These are phyloP conservation scores for Mycogone perniciosa DNA, from an alignment of 2,329 filamentous ascomycete genomes.

Conservation along the genomic window DNA sequence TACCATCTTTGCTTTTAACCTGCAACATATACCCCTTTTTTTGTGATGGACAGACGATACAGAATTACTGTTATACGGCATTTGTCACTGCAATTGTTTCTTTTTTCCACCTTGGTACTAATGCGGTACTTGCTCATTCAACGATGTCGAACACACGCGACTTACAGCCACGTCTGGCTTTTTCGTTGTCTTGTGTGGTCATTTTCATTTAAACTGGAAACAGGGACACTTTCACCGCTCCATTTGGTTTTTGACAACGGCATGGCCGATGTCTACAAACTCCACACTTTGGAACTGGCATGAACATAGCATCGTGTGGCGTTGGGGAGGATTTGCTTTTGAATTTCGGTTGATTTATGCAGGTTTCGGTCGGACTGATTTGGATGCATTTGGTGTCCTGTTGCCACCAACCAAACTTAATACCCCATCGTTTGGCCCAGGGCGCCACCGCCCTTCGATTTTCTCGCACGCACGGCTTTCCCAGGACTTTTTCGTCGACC, in stretches of 20 bases:
- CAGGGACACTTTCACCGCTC: slow-evolving; percentile 5
- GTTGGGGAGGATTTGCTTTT: slow-evolving; percentile 23
- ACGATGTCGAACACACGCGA: background rate
- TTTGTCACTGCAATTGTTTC: no score
- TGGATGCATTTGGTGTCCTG: slow-evolving; percentile 3
- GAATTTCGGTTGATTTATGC: background rate
- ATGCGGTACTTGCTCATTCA: background rate
- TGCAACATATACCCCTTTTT: background rate
- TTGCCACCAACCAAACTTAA: slow-evolving; percentile 5
- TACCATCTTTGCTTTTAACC: background rate
- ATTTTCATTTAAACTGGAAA: slow-evolving; percentile 1
- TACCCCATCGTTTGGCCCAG: background rate
- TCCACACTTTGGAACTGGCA: slow-evolving; percentile 20
- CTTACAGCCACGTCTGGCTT: background rate
- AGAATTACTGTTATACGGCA: no score
- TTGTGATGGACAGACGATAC: background rate
- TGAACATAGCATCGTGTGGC: slow-evolving; percentile 28
- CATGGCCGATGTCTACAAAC: slow-evolving; percentile 19
- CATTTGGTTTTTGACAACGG: slow-evolving; percentile 13
- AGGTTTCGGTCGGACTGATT: background rate
- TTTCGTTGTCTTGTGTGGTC: background rate
- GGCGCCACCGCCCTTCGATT: background rate
- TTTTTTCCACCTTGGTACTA: no score
- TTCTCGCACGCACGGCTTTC: background rate
- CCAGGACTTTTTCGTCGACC: background rate